phyloP scores from a whole-genome alignment of 768 basidiomycete species.

The Phaffia australis region DNA sequence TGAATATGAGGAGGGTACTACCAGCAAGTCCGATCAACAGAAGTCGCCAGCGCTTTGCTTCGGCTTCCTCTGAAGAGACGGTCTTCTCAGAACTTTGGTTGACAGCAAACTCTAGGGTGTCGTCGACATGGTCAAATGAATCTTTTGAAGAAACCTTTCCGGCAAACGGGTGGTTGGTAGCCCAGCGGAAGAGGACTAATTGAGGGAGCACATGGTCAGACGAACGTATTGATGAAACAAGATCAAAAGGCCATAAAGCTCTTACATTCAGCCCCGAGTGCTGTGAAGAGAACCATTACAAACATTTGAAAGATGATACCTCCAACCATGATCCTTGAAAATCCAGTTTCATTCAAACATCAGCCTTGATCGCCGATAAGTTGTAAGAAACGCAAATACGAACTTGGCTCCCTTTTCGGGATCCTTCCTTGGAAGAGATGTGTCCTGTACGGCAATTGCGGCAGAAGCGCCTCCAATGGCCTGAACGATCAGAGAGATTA shows the following conservation, averaged over 20 bases:
- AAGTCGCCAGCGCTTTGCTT: slow-evolving; percentile 4
- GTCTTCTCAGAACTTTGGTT: neutral
- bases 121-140: too few relatives aligned
- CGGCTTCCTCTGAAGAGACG: neutral
- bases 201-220: neutral
- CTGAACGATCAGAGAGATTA: slow-evolving; percentile 54
- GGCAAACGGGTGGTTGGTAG: slow-evolving; percentile 2
- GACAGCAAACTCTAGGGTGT: too few relatives aligned
- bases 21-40: slow-evolving; percentile 40
- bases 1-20: slow-evolving; percentile 44
- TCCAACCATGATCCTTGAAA: neutral
- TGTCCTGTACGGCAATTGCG: slow-evolving; percentile 34
- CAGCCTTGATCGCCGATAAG: neutral
- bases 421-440: neutral
- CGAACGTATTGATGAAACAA: neutral
- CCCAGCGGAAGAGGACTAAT: slow-evolving; percentile 10
- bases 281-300: slow-evolving; percentile 12
- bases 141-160: neutral
- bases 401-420: slow-evolving; percentile 9
- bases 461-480: slow-evolving; percentile 54
- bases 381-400: neutral
- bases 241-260: neutral
- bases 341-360: neutral
- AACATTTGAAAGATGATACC: slow-evolving; percentile 20
- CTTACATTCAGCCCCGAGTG: slow-evolving; percentile 15